A percentile compares a stretch with the other conserved stretches of the same genome.
Evolutionary conservation across 2,329 filamentous ascomycete genomes (phyloP).

Genomic region (Chaetomium sp.): DNA sequence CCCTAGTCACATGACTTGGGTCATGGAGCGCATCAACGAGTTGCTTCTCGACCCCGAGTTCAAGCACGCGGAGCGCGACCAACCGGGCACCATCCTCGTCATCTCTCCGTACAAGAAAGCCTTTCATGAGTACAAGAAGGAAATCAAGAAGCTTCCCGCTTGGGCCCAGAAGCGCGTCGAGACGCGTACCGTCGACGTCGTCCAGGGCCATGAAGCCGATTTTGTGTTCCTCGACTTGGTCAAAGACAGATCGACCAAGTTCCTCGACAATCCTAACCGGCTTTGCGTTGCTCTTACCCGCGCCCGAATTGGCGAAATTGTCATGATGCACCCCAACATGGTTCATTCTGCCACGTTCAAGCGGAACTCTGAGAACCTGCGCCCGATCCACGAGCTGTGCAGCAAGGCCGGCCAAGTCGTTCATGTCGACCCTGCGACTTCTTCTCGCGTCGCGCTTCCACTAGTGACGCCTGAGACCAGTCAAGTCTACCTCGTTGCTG

Average conservation of each 20-base stretch:
- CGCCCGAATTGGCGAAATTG: constrained; percentile 38
- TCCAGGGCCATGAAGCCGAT: constrained; percentile 43
- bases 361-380: neutral
- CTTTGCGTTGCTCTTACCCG: constrained; percentile 42
- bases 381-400: constrained; percentile 1
- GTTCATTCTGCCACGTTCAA: neutral
- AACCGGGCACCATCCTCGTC: constrained; percentile 36
- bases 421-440: neutral
- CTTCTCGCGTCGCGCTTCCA: too few relatives aligned
- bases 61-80: constrained; percentile 13
- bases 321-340: constrained; percentile 39
- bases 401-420: constrained; percentile 3
- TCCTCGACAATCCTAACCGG: constrained; percentile 39
- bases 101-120: constrained; percentile 39
- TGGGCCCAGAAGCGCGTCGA: constrained; percentile 30
- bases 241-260: constrained; percentile 31
- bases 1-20: constrained; percentile 32
- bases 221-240: constrained; percentile 44
- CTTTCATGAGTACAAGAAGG: constrained; percentile 29
- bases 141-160: constrained; percentile 21
- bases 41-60: constrained; percentile 28
- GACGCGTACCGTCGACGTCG: constrained; percentile 39
- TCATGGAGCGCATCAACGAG: constrained; percentile 28
- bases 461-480: too few relatives aligned
- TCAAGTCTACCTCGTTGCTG: too few relatives aligned